Evolutionary conservation across 169 alveolate species (phyloP).

Genomic region (Eimeria zaria): DNA sequence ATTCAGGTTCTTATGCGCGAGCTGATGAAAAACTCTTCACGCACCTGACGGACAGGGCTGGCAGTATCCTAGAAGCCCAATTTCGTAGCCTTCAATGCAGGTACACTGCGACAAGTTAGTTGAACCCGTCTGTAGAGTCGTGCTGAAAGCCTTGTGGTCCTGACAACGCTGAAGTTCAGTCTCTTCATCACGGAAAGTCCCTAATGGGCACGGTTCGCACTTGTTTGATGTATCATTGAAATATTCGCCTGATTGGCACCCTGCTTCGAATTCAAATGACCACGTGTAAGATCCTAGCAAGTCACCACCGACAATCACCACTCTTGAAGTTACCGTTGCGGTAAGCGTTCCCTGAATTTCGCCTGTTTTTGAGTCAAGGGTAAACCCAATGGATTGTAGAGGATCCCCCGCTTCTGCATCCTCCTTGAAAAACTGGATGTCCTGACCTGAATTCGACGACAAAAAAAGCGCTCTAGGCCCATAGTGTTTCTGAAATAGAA

Average conservation of each 20-base stretch:
- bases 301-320: slow-evolving; percentile 79
- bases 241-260: slow-evolving; percentile 82
- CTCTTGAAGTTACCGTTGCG: slow-evolving; percentile 67
- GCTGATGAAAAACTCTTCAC: not conserved
- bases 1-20: not conserved
- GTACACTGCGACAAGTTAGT: slow-evolving; percentile 79
- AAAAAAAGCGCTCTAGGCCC: not conserved
- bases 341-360: slow-evolving; percentile 72
- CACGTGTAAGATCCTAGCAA: slow-evolving; percentile 77
- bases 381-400: slow-evolving; percentile 46
- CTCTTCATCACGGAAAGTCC: slow-evolving; percentile 84
- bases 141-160: slow-evolving; percentile 72
- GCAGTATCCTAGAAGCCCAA: slow-evolving; percentile 80
- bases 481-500: not conserved
- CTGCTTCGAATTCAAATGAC: slow-evolving; percentile 76
- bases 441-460: slow-evolving; percentile 27
- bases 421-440: slow-evolving; percentile 78
- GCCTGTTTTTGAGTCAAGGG: slow-evolving; percentile 78
- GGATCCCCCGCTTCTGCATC: slow-evolving; percentile 73
- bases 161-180: slow-evolving; percentile 71
- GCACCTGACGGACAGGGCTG: slow-evolving; percentile 80
- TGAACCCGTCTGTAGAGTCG: slow-evolving; percentile 81
- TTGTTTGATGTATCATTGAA: slow-evolving; percentile 34
- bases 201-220: slow-evolving; percentile 82
- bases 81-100: slow-evolving; percentile 79